A percentile compares a stretch with the other conserved stretches of the same genome.
phyloP scores from a whole-genome alignment of 2,329 filamentous ascomycete species.

The Pseudonectria foliicola region DNA sequence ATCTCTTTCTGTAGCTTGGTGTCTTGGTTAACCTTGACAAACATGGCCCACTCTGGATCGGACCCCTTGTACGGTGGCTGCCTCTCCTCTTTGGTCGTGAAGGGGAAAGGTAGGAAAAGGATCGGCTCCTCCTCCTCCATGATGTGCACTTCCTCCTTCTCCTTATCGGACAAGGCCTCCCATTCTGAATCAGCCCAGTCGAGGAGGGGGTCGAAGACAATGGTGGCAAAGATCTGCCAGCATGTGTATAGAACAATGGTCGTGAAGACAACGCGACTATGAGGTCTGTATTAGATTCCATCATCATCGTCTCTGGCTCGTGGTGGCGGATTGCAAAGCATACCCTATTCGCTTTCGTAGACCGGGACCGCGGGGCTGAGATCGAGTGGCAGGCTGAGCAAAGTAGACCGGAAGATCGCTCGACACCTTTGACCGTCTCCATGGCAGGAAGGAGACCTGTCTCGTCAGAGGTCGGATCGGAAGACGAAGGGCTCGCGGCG shows the following conservation, averaged over 20 bases:
- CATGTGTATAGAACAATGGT: slow-evolving; percentile 29
- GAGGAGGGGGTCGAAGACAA: slow-evolving; percentile 41
- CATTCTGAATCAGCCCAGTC: slow-evolving; percentile 36
- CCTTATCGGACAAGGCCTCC: slow-evolving; percentile 35
- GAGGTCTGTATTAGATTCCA: slow-evolving; percentile 6
- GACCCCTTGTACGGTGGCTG: slow-evolving; percentile 45
- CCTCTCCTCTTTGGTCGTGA: slow-evolving; percentile 43
- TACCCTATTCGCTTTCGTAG: slow-evolving; percentile 25
- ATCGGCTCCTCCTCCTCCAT: slow-evolving; percentile 37
- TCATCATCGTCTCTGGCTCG: background rate
- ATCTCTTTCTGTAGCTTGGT: slow-evolving; percentile 39
- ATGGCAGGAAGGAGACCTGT: slow-evolving; percentile 28
- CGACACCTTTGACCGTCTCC: slow-evolving; percentile 17
- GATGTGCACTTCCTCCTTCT: slow-evolving; percentile 34
- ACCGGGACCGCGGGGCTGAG: slow-evolving; percentile 9
- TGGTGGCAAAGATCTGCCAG: slow-evolving; percentile 36
- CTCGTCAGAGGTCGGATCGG: slow-evolving; percentile 16
- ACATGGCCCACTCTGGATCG: slow-evolving; percentile 59
- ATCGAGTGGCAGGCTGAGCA: slow-evolving; percentile 8
- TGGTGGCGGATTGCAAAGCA: slow-evolving; percentile 2
- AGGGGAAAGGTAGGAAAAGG: slow-evolving; percentile 56
- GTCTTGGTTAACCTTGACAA: slow-evolving; percentile 51
- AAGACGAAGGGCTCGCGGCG: slow-evolving; percentile 14
- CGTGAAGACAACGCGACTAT: slow-evolving; percentile 25
- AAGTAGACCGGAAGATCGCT: slow-evolving; percentile 28